phyloP scores from a whole-genome alignment of 1,139 yeast genomes.

The Candida freyschussii region DNA sequence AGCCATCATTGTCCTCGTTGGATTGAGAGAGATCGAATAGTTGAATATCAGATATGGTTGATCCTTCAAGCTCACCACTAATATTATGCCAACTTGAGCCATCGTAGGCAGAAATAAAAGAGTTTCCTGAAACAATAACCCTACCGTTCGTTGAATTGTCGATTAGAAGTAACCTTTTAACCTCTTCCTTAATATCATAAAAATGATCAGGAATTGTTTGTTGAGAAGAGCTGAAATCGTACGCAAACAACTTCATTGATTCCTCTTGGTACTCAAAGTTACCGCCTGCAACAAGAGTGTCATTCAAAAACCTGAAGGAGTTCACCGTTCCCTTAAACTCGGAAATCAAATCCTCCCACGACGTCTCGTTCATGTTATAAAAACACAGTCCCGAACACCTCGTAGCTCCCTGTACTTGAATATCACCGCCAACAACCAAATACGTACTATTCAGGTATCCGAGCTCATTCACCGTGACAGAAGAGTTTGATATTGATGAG shows the following conservation, averaged over 20 bases:
- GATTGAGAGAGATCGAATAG: slow-evolving; percentile 29
- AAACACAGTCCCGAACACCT: slow-evolving; percentile 64
- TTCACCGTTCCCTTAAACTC: slow-evolving; percentile 51
- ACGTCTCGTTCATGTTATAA: slow-evolving; percentile 50
- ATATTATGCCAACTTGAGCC: slow-evolving; percentile 43
- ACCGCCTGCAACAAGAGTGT: slow-evolving; percentile 57
- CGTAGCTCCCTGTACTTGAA: slow-evolving; percentile 50
- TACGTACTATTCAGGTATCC: slow-evolving; percentile 36
- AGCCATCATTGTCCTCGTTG: slow-evolving; percentile 29
- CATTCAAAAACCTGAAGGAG: slow-evolving; percentile 47
- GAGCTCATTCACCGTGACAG: slow-evolving; percentile 46
- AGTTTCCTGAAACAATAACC: slow-evolving; percentile 51
- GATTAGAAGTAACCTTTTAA: slow-evolving; percentile 44
- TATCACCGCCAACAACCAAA: slow-evolving; percentile 74
- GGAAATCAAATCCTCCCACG: slow-evolving; percentile 50
- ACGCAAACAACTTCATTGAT: slow-evolving; percentile 41
- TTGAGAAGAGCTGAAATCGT: slow-evolving; percentile 39
- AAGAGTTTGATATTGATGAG: slow-evolving; percentile 11
- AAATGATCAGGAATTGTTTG: slow-evolving; percentile 21
- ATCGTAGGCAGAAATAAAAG: slow-evolving; percentile 45
- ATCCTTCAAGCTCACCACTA: slow-evolving; percentile 11
- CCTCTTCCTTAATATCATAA: slow-evolving; percentile 35
- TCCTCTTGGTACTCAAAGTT: slow-evolving; percentile 40
- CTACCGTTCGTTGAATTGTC: slow-evolving; percentile 46
- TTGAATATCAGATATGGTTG: slow-evolving; percentile 29